These are phyloP conservation scores for Anthostomella pinea DNA, from an alignment of 2,329 filamentous ascomycete genomes.

Conservation along the genomic window DNA sequence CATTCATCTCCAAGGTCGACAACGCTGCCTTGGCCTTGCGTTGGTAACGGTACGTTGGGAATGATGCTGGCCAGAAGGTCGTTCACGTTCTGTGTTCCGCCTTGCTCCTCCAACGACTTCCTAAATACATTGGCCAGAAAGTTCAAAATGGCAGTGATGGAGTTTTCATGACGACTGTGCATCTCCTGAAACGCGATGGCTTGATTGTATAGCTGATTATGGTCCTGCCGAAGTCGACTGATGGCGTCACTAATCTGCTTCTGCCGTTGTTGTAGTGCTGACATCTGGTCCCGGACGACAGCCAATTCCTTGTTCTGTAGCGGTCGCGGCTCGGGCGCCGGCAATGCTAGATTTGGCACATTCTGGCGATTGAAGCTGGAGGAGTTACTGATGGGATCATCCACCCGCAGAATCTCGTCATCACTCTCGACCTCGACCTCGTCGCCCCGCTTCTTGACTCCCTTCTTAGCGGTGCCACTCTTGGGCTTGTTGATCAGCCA, in stretches of 20 bases:
- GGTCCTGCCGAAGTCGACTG: slow-evolving; percentile 75
- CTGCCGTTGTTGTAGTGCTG: slow-evolving; percentile 82
- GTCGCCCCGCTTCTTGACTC: slow-evolving; percentile 58
- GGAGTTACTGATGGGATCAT: slow-evolving; percentile 42
- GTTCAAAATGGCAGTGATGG: slow-evolving; percentile 96
- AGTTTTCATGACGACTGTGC: slow-evolving; percentile 96
- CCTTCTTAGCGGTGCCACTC: slow-evolving; percentile 59
- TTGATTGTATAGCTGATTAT: slow-evolving; percentile 83
- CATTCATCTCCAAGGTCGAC: slow-evolving; percentile 62
- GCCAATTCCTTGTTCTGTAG: slow-evolving; percentile 71
- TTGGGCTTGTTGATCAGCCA: slow-evolving; percentile 98
- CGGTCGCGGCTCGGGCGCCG: slow-evolving; percentile 45
- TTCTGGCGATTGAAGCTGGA: slow-evolving; percentile 27
- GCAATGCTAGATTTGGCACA: slow-evolving; percentile 35
- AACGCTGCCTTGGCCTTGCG: slow-evolving; percentile 52
- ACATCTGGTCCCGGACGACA: slow-evolving; percentile 74
- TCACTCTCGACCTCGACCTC: slow-evolving; percentile 70
- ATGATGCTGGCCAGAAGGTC: slow-evolving; percentile 81
- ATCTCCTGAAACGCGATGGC: slow-evolving; percentile 85
- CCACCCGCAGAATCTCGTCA: slow-evolving; percentile 50
- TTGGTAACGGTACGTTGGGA: slow-evolving; percentile 49
- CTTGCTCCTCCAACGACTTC: slow-evolving; percentile 83
- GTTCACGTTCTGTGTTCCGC: slow-evolving; percentile 70
- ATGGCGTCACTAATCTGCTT: slow-evolving; percentile 82
- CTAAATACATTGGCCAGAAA: slow-evolving; percentile 97